Conservation (phyloP, 257 asterid genomes). For the Ophiorrhiza pumila region DNA sequence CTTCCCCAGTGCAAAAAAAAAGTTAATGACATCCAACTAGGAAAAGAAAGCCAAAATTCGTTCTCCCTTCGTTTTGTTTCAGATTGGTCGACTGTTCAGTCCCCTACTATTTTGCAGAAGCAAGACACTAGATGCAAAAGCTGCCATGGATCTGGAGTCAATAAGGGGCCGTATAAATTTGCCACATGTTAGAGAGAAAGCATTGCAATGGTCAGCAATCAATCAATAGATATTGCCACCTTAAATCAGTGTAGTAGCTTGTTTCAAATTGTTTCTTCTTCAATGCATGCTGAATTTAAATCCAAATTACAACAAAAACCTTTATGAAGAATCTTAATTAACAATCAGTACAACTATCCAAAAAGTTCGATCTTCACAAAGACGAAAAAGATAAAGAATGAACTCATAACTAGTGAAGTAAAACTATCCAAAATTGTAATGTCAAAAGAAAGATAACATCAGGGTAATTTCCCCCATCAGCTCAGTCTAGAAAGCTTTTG, state of each 20-base stretch:
- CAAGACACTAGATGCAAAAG: too few relatives aligned
- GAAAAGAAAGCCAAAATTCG: neutral
- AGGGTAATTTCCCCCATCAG: constrained; percentile 4
- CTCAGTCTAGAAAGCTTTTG: constrained; percentile 1
- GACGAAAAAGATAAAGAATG: neutral
- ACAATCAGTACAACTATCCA: neutral
- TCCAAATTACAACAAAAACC: neutral
- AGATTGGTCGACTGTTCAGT: too few relatives aligned
- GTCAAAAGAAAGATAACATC: neutral
- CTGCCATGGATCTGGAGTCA: neutral
- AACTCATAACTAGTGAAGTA: neutral
- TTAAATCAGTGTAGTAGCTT: too few relatives aligned
- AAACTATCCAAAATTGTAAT: constrained; percentile 3
- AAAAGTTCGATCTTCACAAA: neutral
- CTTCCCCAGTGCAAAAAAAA: too few relatives aligned
- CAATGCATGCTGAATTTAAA: too few relatives aligned
- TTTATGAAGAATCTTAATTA: neutral
- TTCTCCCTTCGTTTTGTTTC: too few relatives aligned
- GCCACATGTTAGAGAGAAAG: neutral
- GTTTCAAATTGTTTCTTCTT: too few relatives aligned
- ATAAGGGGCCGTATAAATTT: neutral
- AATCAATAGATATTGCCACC: too few relatives aligned
- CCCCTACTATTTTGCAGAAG: too few relatives aligned
- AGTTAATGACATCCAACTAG: too few relatives aligned
- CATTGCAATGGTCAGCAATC: too few relatives aligned